A percentile compares a stretch with the other conserved stretches of the same genome.
Conservation (phyloP, 1,284 basidiomycete genomes). For the Gastroboletus turbinatus region DNA sequence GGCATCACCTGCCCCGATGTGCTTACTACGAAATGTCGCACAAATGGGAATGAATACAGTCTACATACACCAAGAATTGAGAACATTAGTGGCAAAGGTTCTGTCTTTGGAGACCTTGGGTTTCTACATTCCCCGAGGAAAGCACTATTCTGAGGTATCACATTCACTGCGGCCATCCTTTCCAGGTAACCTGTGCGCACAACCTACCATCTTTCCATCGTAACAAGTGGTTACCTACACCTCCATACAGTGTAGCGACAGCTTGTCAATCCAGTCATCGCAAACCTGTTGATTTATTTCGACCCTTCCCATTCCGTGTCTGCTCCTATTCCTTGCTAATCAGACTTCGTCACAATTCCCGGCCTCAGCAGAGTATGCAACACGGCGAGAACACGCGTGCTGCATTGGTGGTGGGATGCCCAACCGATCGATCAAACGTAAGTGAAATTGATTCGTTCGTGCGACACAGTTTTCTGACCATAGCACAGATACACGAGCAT, state of each 20-base stretch:
- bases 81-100: background rate
- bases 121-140: background rate
- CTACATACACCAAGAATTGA: background rate
- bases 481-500: background rate
- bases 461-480: background rate
- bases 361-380: too few species aligned
- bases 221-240: background rate
- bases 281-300: background rate
- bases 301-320: too few species aligned
- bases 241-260: background rate
- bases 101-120: background rate
- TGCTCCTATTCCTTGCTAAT: too few species aligned
- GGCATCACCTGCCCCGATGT: background rate
- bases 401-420: background rate
- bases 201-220: background rate
- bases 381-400: background rate
- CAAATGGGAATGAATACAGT: background rate
- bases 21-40: background rate
- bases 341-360: too few species aligned
- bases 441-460: background rate
- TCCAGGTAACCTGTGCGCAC: background rate
- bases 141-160: background rate
- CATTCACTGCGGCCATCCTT: background rate
- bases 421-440: background rate
- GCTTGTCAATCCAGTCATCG: background rate